Conservation (phyloP, 768 basidiomycete genomes). For the Amanita thiersii region DNA sequence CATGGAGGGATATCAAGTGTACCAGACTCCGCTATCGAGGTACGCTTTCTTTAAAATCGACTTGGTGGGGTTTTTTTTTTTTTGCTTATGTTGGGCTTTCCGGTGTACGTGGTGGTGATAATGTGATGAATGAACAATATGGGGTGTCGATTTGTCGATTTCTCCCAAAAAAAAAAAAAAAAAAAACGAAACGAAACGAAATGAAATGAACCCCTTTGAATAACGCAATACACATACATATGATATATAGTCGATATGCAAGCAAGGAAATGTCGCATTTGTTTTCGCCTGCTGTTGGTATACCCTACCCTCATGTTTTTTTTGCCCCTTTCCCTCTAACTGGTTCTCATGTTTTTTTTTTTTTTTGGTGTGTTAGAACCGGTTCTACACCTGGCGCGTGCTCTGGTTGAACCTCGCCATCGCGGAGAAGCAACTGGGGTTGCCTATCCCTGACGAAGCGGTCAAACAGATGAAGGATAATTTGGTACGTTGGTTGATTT, state of each 20-base stretch:
- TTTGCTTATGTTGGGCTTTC: too few relatives aligned
- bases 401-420: constrained; percentile 96
- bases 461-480: constrained; percentile 93
- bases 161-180: too few relatives aligned
- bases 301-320: constrained; percentile 4
- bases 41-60: not conserved
- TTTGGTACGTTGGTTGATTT: constrained; percentile 45
- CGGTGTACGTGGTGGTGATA: too few relatives aligned
- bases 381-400: constrained; percentile 91
- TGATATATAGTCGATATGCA: constrained; percentile 81
- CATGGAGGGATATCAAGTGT: constrained; percentile 9
- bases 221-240: too few relatives aligned
- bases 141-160: too few relatives aligned
- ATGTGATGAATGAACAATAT: too few relatives aligned
- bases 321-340: not conserved
- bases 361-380: constrained; percentile 48
- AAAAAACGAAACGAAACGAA: too few relatives aligned
- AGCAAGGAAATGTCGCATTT: constrained; percentile 98
- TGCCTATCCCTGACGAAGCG: constrained; percentile 84
- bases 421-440: constrained; percentile 92
- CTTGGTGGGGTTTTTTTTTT: not conserved
- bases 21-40: constrained; percentile 10
- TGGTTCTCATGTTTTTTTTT: not conserved
- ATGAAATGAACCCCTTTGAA: too few relatives aligned
- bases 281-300: constrained; percentile 84